These are phyloP conservation scores for Aotearoamyces nothofagi DNA, from an alignment of 2,329 filamentous ascomycete genomes.

Conservation along the genomic window DNA sequence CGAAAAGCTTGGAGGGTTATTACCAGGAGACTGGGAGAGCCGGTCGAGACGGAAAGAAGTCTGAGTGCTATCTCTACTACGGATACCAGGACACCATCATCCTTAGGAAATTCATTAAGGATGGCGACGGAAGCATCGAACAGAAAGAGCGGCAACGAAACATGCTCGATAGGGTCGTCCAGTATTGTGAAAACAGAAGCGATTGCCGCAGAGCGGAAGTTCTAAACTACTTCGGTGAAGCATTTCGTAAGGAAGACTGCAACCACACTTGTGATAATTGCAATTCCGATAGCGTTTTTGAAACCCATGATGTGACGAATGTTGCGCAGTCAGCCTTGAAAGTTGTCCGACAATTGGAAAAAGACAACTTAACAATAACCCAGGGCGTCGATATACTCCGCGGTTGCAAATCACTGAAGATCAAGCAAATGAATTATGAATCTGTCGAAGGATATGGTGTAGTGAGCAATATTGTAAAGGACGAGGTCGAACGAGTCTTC, in stretches of 20 bases:
- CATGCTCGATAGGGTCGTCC: conserved; percentile 74
- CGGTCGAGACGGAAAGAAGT: conserved; percentile 75
- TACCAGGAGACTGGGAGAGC: conserved; percentile 97
- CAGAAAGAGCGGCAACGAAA: conserved; percentile 73
- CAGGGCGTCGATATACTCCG: conserved; percentile 77
- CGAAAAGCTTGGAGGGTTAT: conserved; percentile 93
- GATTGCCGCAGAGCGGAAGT: conserved; percentile 84
- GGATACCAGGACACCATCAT: conserved; percentile 61
- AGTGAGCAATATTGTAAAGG: conserved; percentile 54
- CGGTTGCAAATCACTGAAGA: conserved; percentile 43
- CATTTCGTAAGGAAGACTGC: conserved; percentile 59
- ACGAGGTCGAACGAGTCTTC: conserved; percentile 75
- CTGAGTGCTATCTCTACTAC: conserved; percentile 84
- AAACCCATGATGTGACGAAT: conserved; percentile 61
- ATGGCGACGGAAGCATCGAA: conserved; percentile 59
- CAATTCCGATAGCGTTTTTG: conserved; percentile 53
- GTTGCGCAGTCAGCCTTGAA: conserved; percentile 57
- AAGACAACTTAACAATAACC: conserved; percentile 51
- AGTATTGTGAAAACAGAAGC: conserved; percentile 77
- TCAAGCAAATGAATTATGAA: conserved; percentile 29
- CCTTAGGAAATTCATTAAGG: conserved; percentile 67
- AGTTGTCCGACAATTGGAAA: conserved; percentile 44
- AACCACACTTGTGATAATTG: conserved; percentile 79
- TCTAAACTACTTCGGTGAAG: conserved; percentile 86
- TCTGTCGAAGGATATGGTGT: conserved; percentile 42